Evolutionary conservation across 257 asterid species (phyloP), one percentile per base, ranked within the genome.

Genomic region (Nicotiana attenuata): DNA sequence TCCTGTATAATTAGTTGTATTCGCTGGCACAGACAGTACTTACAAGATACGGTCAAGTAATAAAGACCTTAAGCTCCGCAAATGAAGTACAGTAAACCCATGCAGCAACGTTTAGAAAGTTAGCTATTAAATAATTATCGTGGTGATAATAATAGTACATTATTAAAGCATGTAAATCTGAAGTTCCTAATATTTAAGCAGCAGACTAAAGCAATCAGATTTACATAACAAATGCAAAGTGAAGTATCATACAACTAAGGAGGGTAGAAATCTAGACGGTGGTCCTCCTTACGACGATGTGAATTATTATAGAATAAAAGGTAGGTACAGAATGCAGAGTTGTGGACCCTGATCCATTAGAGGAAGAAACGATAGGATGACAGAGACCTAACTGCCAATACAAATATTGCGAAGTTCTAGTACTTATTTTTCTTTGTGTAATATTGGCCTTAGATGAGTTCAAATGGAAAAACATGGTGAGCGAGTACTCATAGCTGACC

Each of bases 341-440:
- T 19, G 87, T 84, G 85, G 90, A 89, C 80, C 92, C 84, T 67
- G 75, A 84, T 65, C 83, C 81, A 84, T 88, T 77, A 86, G 85
- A 84, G 83, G 86, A 88, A 84, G 93, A 92, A 93, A 93, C 89
- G 91, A 91, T 91, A 91, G 93, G 91, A 82, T 84, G 81, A 82
- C 82, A 82, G 92, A 87, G 87, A 87, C 82, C 90, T 88, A 79
- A 86, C 85, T 78, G 81, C 88, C 93, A 93, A 77, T 86, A 60
- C 92, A 88, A 87, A 13, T 5, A 22, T 13, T 13, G 6, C 7
- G 20, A 71, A 45, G 38, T 71, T 45, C 29, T 20, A 71, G 87
- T 85, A 81, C 33, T 87, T 88, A 88, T 86, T 90, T 91, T 80
- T 26, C 26, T 71, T 47, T 24, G 38, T 22, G 50, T 22, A 38